Conservation (phyloP, 192 early-diverging fungal genomes). For the Coemansia sp. region DNA sequence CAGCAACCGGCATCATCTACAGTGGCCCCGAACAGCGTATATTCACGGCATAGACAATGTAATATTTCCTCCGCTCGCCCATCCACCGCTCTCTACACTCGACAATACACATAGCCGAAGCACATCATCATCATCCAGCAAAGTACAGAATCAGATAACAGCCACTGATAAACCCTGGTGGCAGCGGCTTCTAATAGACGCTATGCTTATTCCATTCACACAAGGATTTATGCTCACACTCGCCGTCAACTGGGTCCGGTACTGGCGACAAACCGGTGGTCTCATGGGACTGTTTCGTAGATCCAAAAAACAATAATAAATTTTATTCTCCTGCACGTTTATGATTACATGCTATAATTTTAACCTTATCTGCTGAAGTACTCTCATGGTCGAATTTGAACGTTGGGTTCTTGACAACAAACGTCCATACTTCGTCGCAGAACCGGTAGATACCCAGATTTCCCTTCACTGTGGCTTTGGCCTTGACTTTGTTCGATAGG, state of each 20-base stretch:
- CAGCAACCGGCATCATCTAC: neutral
- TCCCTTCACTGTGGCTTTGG: slow-evolving; percentile 80
- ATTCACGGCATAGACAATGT: neutral
- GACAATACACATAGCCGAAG: neutral
- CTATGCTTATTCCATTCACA: slow-evolving; percentile 47
- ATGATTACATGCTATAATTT: slow-evolving; percentile 92
- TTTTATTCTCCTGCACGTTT: slow-evolving; percentile 68
- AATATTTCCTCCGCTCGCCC: neutral
- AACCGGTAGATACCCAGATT: slow-evolving; percentile 87
- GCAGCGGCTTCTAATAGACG: slow-evolving; percentile 43
- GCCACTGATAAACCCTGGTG: slow-evolving; percentile 29
- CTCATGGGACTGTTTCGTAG: slow-evolving; percentile 34
- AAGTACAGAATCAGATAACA: neutral
- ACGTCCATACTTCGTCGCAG: slow-evolving; percentile 99
- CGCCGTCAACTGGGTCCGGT: slow-evolving; percentile 39
- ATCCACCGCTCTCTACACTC: neutral
- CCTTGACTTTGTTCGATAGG: slow-evolving; percentile 75
- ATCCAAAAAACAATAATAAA: neutral
- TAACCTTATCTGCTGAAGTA: slow-evolving; percentile 85
- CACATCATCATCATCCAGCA: neutral
- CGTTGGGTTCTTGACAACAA: slow-evolving; percentile 84
- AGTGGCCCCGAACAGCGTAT: neutral
- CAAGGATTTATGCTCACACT: slow-evolving; percentile 55
- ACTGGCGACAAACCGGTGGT: slow-evolving; percentile 45
- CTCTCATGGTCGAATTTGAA: slow-evolving; percentile 88